Evolutionary conservation across 352 stramenopile species (phyloP).

Genomic region (Elongisporangium prolatum): DNA sequence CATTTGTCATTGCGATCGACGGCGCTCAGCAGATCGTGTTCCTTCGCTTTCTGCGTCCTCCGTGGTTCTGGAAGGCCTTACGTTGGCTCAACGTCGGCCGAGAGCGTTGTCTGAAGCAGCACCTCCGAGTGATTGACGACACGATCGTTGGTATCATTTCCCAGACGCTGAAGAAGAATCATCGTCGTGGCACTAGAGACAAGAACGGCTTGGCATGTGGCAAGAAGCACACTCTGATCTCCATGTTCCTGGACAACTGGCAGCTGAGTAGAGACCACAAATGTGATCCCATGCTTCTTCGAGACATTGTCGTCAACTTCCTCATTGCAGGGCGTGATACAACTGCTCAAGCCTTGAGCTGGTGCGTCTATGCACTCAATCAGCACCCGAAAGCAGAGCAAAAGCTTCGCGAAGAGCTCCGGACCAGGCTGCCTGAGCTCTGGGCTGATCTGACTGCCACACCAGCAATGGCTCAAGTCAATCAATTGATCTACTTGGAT

Average conservation of each 20-base stretch:
- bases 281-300: slow-evolving; percentile 26
- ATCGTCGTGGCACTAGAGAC: too few species aligned
- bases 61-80: slow-evolving; percentile 42
- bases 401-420: slow-evolving; percentile 40
- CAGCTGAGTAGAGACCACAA: slow-evolving; percentile 30
- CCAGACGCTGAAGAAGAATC: slow-evolving; percentile 23
- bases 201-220: background rate
- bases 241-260: slow-evolving; percentile 25
- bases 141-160: slow-evolving; percentile 34
- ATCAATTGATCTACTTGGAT: slow-evolving; percentile 53
- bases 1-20: slow-evolving; percentile 55
- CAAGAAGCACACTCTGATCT: slow-evolving; percentile 28
- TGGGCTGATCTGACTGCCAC: slow-evolving; percentile 10
- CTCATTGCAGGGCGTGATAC: slow-evolving; percentile 74
- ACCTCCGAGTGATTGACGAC: slow-evolving; percentile 31
- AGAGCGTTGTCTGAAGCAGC: slow-evolving; percentile 22
- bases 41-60: slow-evolving; percentile 30
- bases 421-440: slow-evolving; percentile 21
- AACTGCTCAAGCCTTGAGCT: slow-evolving; percentile 61
- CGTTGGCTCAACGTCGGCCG: slow-evolving; percentile 24
- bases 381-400: slow-evolving; percentile 42
- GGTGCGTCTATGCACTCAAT: slow-evolving; percentile 75
- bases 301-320: slow-evolving; percentile 78
- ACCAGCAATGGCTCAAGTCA: slow-evolving; percentile 33
- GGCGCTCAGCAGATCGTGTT: slow-evolving; percentile 20